phyloP scores from a whole-genome alignment of 2,329 filamentous ascomycete species.

The Incumbomyces delicatus region DNA sequence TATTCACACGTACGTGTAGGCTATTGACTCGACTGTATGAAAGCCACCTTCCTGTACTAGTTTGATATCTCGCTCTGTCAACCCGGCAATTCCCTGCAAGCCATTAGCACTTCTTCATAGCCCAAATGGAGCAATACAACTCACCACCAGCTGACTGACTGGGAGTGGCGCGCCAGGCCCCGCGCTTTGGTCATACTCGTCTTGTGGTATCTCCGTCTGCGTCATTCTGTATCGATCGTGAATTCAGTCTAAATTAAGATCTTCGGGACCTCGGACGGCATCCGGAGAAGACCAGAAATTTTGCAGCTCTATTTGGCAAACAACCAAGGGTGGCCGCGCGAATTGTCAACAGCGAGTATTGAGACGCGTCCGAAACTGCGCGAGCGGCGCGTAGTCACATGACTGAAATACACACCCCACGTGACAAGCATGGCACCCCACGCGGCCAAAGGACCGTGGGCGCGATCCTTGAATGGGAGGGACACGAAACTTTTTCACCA shows the following conservation, averaged over 20 bases:
- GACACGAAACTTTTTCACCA: no score
- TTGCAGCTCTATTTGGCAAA: neutral
- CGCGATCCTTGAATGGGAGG: no score
- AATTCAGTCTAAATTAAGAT: neutral
- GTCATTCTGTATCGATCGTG: conserved; percentile 15
- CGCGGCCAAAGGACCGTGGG: no score
- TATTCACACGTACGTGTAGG: conserved; percentile 61
- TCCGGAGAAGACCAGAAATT: no score
- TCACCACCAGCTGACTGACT: conserved; percentile 73
- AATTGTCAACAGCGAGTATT: no score
- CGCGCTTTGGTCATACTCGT: conserved; percentile 51
- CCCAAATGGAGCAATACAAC: conserved; percentile 19
- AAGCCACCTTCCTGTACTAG: conserved; percentile 83
- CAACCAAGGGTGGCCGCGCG: neutral
- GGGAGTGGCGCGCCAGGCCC: conserved; percentile 92
- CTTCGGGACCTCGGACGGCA: no score
- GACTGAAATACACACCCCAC: neutral
- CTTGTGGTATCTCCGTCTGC: conserved; percentile 15
- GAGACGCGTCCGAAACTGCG: neutral
- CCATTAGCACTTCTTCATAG: conserved; percentile 16
- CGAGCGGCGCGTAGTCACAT: neutral
- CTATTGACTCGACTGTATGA: conserved; percentile 91
- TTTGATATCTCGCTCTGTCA: conserved; percentile 94
- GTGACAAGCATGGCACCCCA: no score
- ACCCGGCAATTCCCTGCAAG: conserved; percentile 67